Base-by-base conservation (phyloP, 106 monocot species). In the Acanthochlamys bracteata region DNA sequence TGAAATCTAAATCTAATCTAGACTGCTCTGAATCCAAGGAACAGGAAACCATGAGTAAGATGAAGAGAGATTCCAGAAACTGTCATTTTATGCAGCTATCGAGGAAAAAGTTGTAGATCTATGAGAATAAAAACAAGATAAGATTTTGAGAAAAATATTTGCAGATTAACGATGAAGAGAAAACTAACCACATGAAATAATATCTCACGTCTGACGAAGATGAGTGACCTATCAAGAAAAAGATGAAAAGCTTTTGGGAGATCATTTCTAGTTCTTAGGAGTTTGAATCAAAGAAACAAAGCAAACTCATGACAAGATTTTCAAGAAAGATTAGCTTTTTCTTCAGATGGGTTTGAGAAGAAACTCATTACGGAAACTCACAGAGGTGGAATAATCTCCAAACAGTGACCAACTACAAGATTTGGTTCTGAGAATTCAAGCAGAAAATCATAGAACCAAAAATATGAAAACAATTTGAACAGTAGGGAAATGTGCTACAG, bases 11-110 rank as follows among this genome's bases (percentile, higher is more conserved):
- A 43, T 23, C 17, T 1, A 53, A 43, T 23, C 17, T 1, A 53
- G 21, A 63, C 46, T 41, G n/a, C 33, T 11, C 25, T 3, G 14
- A 61, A 49, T 33, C 53, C 27, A 21, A 68, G 41, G 54, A 13
- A 25, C 21, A n/a, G 52, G 54, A 63, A 41, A 52, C 53, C 33
- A 15, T 9, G 56, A 19, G 39, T 10, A 41, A 39, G 57, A 41
- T 60, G 57, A n/a, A 11, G 7, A 60, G 75, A 75, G 55, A 24
- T 64, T 66, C 22, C 60, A 13, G 47, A 71, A 71, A 54, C 43
- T 75, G 26, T 89, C 70, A 89, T 89, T 86, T 83, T 79, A 86
- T 86, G 86, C 76, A 70, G 70, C 58, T 22, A 76, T 49, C 25
- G 17, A 60, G 41, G 41, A 33, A 33, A 33, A 46, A 54, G 46